These are phyloP conservation scores for Helicostylum pulchrum DNA, from an alignment of 192 early-diverging fungal genomes.

Conservation along the genomic window DNA sequence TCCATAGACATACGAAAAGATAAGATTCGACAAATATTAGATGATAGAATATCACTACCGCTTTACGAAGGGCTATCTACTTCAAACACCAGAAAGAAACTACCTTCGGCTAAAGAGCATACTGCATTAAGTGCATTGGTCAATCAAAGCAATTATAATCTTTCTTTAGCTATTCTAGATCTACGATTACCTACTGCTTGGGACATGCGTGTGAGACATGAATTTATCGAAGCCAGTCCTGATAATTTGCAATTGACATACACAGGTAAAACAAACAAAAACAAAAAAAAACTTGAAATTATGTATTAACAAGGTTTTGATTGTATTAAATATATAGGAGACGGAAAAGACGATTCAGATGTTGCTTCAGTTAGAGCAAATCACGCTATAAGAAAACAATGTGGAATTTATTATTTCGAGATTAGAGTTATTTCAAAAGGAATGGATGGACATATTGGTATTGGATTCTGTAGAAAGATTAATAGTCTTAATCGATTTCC, in stretches of 20 bases:
- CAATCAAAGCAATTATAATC: neutral
- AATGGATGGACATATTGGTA: constrained; percentile 85
- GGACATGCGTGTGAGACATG: constrained; percentile 57
- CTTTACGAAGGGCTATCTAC: neutral
- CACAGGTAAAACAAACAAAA: constrained; percentile 44
- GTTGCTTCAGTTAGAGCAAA: constrained; percentile 80
- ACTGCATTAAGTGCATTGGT: neutral
- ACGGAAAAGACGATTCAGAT: constrained; percentile 68
- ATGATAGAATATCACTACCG: neutral
- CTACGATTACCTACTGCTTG: constrained; percentile 51
- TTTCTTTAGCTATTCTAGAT: constrained; percentile 10
- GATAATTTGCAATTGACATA: constrained; percentile 46
- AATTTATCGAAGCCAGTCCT: constrained; percentile 43
- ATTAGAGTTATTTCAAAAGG: constrained; percentile 82
- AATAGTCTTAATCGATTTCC: constrained; percentile 71
- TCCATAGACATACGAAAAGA: neutral
- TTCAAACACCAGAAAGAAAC: neutral
- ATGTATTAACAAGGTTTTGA: neutral
- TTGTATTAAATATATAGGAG: constrained; percentile 39
- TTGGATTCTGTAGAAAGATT: constrained; percentile 68
- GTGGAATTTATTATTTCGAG: constrained; percentile 94
- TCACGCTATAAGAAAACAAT: constrained; percentile 74
- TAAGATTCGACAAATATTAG: neutral
- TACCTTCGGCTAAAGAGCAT: neutral
- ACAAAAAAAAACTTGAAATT: neutral